phyloP scores from a whole-genome alignment of 108 stramenopile species.

The Aurantiochytrium sp. region DNA sequence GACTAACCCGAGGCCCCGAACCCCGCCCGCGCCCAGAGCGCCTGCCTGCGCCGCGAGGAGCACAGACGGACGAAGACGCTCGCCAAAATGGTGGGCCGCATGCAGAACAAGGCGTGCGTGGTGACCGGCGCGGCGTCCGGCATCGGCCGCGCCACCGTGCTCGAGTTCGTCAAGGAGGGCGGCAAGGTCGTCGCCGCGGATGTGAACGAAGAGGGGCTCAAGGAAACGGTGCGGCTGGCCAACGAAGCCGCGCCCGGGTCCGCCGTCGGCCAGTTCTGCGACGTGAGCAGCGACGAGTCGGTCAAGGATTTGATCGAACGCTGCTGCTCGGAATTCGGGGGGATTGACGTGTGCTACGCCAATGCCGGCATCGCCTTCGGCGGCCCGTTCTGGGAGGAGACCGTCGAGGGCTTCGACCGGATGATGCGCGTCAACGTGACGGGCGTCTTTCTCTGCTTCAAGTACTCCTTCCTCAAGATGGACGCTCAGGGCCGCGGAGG shows the following conservation, averaged over 20 bases:
- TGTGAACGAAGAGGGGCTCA: neutral
- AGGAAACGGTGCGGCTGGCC: neutral
- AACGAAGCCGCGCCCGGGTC: neutral
- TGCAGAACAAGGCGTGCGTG: neutral
- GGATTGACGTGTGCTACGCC: conserved; percentile 16
- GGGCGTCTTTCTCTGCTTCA: conserved; percentile 21
- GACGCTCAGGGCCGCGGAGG: neutral
- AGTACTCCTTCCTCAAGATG: conserved; percentile 14
- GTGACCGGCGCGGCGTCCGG: neutral
- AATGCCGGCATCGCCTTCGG: neutral
- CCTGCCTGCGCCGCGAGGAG: no score
- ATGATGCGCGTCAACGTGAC: neutral
- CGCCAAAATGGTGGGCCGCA: neutral
- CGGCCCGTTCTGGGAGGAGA: conserved; percentile 25
- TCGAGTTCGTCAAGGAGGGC: neutral
- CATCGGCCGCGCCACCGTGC: neutral
- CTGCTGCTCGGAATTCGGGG: neutral
- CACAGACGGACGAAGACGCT: no score
- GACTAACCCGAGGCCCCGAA: no score
- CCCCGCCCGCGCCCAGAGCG: no score
- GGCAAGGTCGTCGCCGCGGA: neutral
- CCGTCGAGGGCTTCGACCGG: neutral
- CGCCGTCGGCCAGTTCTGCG: neutral
- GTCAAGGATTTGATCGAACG: conserved; percentile 22
- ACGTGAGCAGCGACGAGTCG: neutral